Evolutionary conservation across 805 yeast genomes (phyloP).

Genomic region (Kazachstania bromeliacearum): DNA sequence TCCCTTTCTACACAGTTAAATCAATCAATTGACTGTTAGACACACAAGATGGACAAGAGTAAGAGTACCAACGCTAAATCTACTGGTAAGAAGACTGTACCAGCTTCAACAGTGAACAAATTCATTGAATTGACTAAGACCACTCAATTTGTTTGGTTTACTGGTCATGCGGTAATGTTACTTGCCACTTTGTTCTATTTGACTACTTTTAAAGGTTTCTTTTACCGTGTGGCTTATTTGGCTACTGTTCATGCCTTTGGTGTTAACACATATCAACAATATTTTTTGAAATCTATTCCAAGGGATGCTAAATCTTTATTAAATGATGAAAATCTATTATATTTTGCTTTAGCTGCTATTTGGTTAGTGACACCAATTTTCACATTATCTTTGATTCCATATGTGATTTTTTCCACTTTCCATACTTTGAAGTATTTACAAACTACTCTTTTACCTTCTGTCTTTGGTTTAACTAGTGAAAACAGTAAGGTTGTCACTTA

Average conservation of each 20-base stretch:
- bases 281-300: slow-evolving; percentile 21
- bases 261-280: slow-evolving; percentile 59
- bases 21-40: no score
- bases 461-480: slow-evolving; percentile 23
- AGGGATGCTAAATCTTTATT: slow-evolving; percentile 23
- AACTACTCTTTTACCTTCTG: slow-evolving; percentile 55
- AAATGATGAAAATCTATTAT: slow-evolving; percentile 65
- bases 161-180: slow-evolving; percentile 45
- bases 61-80: neutral
- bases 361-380: slow-evolving; percentile 53
- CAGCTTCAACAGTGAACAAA: slow-evolving; percentile 4
- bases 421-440: slow-evolving; percentile 68
- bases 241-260: slow-evolving; percentile 69
- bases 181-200: slow-evolving; percentile 27
- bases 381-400: slow-evolving; percentile 60
- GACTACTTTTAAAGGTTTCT: slow-evolving; percentile 31
- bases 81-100: neutral
- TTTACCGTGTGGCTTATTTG: slow-evolving; percentile 52
- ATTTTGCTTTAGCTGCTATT: slow-evolving; percentile 46
- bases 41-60: neutral
- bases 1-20: no score
- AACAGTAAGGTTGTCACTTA: slow-evolving; percentile 22
- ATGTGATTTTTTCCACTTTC: slow-evolving; percentile 67
- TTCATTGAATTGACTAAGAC: slow-evolving; percentile 30
- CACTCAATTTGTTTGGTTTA: slow-evolving; percentile 71